Base-by-base conservation (phyloP, 2,329 filamentous ascomycete genomes). In the Venturia effusa region DNA sequence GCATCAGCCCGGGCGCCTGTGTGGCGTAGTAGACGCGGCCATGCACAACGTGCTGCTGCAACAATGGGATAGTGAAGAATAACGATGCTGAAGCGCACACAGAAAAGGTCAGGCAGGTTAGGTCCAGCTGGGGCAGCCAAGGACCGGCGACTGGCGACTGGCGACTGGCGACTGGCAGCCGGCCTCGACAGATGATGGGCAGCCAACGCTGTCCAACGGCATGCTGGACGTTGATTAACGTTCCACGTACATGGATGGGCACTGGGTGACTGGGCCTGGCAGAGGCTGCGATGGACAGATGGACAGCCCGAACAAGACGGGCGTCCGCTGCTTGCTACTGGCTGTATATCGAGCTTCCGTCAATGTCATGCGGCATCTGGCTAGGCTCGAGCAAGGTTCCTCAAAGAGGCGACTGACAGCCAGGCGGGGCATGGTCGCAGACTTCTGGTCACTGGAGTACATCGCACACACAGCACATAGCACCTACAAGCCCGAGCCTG, bases 1-100 rank as follows among this genome's bases (percentile, higher is more conserved):
- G n/a, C n/a, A n/a, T n/a, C n/a, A n/a, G n/a, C n/a, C n/a, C n/a
- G n/a, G n/a, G n/a, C n/a, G 48, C 48, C 32, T 30, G 48, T 54
- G 48, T 54, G 48, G 48, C 24, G 48, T 55, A 32, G 48, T 55
- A 32, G 8, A 55, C 48, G 48, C 48, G 32, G 30, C 19, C 48
- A 19, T 55, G 48, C 48, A 55, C 48, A 55, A 55, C 48, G 48
- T 55, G 48, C 48, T 55, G 48, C n/a, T n/a, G n/a, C n/a, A n/a
- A n/a, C n/a, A n/a, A n/a, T n/a, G n/a, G n/a, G n/a, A n/a, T n/a
- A n/a, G n/a, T n/a, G n/a, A n/a, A n/a, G n/a, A n/a, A n/a, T n/a
- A n/a, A n/a, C n/a, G 22, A 6, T 45, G 19, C 43, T 45, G 43
- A 45, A 45, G 19, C 43, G n/a, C 6, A 45, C 15, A 22, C 37